phyloP scores from a whole-genome alignment of 305 asterid species.

The Fraxinus angustifolia region DNA sequence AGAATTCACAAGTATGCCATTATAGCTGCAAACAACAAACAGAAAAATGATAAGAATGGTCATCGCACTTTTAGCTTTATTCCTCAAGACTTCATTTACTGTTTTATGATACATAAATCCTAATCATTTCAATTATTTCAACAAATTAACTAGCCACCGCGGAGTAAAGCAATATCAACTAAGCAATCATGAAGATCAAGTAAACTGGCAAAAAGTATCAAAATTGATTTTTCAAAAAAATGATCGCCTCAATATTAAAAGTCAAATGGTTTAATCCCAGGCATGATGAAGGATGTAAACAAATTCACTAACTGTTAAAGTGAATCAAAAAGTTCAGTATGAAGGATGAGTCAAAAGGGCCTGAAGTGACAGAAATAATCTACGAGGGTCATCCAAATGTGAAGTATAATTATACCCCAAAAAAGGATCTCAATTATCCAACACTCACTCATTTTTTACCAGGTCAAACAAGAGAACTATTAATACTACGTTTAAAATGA shows the following conservation, averaged over 20 bases:
- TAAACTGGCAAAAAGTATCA: constrained; percentile 5
- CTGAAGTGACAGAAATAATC: neutral
- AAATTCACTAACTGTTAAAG: neutral
- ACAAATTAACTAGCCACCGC: neutral
- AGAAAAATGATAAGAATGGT: constrained; percentile 19
- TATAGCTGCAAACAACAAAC: constrained; percentile 57
- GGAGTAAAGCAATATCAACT: neutral
- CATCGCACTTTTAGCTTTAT: constrained; percentile 4
- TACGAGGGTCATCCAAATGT: neutral
- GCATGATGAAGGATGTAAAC: neutral
- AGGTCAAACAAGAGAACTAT: neutral
- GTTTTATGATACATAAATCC: neutral
- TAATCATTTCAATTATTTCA: neutral
- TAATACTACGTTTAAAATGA: neutral
- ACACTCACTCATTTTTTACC: neutral
- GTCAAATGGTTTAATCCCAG: neutral
- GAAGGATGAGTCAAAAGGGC: neutral
- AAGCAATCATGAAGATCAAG: neutral
- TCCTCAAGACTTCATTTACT: neutral
- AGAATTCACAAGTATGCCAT: constrained; percentile 79
- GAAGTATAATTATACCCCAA: neutral
- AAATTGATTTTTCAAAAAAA: neutral
- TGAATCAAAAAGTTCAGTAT: neutral
- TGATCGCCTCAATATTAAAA: neutral
- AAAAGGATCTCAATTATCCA: neutral